Percentiles rank a stretch among this genome's conserved stretches.
phyloP scores from a whole-genome alignment of 139 green algal genomes.

The Volvox africanus region DNA sequence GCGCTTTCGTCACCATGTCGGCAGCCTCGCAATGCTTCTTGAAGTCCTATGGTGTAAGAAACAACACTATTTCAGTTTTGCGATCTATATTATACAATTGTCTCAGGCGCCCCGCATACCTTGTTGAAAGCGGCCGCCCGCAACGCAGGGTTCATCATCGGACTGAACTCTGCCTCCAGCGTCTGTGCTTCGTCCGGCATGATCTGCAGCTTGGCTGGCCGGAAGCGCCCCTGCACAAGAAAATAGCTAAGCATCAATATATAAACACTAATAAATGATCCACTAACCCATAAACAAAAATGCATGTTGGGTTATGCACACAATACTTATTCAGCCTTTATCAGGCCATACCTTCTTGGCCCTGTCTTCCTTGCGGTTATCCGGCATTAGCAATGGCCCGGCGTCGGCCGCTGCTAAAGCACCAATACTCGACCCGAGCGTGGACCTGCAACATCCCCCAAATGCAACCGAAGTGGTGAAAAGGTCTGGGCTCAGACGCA shows the following conservation, averaged over 20 bases:
- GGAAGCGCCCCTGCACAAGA: conserved; percentile 62
- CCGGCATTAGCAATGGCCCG: conserved; percentile 62
- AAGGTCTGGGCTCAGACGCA: not conserved
- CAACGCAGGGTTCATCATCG: conserved; percentile 58
- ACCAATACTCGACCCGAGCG: not conserved
- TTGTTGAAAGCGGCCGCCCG: conserved; percentile 65
- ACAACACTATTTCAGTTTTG: not conserved
- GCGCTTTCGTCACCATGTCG: conserved; percentile 61
- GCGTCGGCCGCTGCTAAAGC: conserved; percentile 19
- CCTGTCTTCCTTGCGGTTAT: conserved; percentile 80
- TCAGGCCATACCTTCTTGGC: conserved; percentile 53
- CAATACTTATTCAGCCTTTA: not conserved
- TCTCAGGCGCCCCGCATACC: not conserved
- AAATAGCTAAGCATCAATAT: not conserved
- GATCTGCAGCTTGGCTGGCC: conserved; percentile 81
- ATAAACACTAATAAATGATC: not conserved
- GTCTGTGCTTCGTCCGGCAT: conserved; percentile 75
- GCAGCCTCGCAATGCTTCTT: conserved; percentile 86
- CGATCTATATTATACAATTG: no score
- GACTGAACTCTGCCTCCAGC: conserved; percentile 75
- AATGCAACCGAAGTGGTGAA: not conserved
- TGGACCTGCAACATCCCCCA: not conserved
- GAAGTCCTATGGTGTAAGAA: conserved; percentile 76
- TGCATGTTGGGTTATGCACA: no score
- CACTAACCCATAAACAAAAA: not conserved